A percentile compares a stretch with the other conserved stretches of the same genome.
phyloP scores from a whole-genome alignment of 352 stramenopile species.

The Pythium sp. region DNA sequence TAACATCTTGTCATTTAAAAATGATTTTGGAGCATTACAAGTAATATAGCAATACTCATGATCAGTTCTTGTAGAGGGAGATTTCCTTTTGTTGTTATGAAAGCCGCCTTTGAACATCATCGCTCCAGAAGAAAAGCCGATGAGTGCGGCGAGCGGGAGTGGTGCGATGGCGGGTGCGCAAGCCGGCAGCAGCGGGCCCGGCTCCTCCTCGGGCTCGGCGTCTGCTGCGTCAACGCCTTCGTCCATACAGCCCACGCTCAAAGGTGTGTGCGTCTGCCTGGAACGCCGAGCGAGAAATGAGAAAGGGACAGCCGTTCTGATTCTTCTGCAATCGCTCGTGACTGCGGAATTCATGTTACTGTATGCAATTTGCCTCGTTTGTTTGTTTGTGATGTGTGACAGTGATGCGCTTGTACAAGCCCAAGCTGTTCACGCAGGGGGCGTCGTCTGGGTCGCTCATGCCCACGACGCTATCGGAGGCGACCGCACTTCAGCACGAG shows the following conservation, averaged over 20 bases:
- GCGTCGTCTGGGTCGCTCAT: slow-evolving; percentile 51
- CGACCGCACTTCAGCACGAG: slow-evolving; percentile 60
- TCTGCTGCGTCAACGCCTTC: slow-evolving; percentile 1
- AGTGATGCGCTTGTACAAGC: slow-evolving; percentile 93
- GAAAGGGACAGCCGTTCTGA: not conserved
- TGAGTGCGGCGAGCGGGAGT: slow-evolving; percentile 5
- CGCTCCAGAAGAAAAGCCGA: not conserved
- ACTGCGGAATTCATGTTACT: not conserved
- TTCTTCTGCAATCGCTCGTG: not conserved
- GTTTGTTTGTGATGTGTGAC: not conserved
- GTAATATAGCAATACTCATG: not conserved
- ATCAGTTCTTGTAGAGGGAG: slow-evolving; percentile 11
- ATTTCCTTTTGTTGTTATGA: not conserved
- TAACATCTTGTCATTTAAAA: not conserved
- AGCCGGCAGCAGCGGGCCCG: slow-evolving; percentile 12
- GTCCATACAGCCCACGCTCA: slow-evolving; percentile 68
- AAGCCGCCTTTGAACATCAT: not conserved
- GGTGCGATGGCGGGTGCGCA: not conserved
- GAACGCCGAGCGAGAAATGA: not conserved
- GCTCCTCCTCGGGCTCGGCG: slow-evolving; percentile 15
- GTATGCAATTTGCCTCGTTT: not conserved
- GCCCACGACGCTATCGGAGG: slow-evolving; percentile 49
- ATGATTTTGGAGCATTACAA: not conserved
- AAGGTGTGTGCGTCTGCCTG: slow-evolving; percentile 36
- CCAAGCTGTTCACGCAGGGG: slow-evolving; percentile 69